Evolutionary conservation across 345 rosid genomes (phyloP).

Genomic region (Eucalyptus pauciflora): DNA sequence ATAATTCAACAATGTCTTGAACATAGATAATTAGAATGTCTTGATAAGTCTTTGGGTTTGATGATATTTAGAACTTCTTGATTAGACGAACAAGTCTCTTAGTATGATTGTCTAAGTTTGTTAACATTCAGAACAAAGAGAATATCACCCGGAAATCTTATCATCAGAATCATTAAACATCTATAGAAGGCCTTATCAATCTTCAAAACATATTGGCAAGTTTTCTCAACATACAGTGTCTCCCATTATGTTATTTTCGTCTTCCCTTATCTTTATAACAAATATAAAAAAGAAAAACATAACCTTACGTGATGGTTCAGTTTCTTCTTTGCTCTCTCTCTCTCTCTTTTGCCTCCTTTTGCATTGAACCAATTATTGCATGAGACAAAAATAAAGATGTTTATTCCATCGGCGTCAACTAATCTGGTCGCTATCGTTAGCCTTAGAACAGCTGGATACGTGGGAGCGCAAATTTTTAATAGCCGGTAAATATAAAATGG

Average conservation of each 20-base stretch:
- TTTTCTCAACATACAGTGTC: neutral
- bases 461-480: neutral
- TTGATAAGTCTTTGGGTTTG: too few species aligned
- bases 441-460: neutral
- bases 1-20: too few species aligned
- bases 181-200: too few species aligned
- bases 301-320: neutral
- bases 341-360: neutral
- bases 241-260: neutral
- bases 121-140: too few species aligned
- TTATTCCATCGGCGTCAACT: neutral
- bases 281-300: neutral
- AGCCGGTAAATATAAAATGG: neutral
- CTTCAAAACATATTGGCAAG: too few species aligned
- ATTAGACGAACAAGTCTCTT: rapidly evolving
- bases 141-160: too few species aligned
- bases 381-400: neutral
- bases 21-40: too few species aligned
- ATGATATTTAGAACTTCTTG: too few species aligned
- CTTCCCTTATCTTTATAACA: neutral
- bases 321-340: neutral
- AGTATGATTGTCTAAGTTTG: too few species aligned
- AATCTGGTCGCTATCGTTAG: neutral
- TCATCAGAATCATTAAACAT: rapidly evolving
- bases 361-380: neutral